These are phyloP conservation scores for Camelina hispida DNA, from an alignment of 345 rosid genomes.

Conservation along the genomic window DNA sequence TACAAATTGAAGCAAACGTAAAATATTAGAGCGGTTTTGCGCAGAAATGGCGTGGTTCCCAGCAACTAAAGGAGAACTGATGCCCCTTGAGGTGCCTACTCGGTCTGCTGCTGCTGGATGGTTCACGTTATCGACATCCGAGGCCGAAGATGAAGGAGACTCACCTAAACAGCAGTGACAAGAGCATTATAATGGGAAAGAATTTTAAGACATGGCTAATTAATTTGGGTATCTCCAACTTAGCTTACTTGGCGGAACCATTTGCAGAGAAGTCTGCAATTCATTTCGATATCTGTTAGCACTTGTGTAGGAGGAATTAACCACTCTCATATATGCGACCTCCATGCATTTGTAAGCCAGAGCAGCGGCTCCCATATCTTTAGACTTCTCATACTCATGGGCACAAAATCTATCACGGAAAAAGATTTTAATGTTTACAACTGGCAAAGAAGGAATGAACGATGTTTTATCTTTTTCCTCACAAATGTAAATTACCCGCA, in stretches of 20 bases:
- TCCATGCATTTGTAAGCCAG: constrained; percentile 98
- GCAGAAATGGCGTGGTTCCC: constrained; percentile 74
- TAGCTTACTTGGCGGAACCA: constrained; percentile 83
- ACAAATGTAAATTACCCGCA: constrained; percentile 74
- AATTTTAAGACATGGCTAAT: not conserved
- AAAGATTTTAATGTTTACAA: constrained; percentile 29
- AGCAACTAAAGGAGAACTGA: constrained; percentile 75
- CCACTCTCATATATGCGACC: constrained; percentile 92
- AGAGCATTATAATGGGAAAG: constrained; percentile 29
- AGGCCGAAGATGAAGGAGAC: constrained; percentile 98
- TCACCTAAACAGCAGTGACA: constrained; percentile 59
- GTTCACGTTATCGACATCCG: constrained; percentile 91
- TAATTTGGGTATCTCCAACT: constrained; percentile 19
- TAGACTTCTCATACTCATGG: constrained; percentile 87
- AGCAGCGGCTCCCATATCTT: constrained; percentile 93
- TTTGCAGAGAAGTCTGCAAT: constrained; percentile 69
- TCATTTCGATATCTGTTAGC: constrained; percentile 80
- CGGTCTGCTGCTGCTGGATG: constrained; percentile 70
- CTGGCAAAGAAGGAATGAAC: constrained; percentile 18
- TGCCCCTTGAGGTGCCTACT: constrained; percentile 65
- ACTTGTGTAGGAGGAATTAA: constrained; percentile 64
- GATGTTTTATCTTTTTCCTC: constrained; percentile 29
- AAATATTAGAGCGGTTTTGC: constrained; percentile 60
- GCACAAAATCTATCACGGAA: constrained; percentile 77
- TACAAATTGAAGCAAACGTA: constrained; percentile 79